Evolutionary conservation across 2,329 filamentous ascomycete species (phyloP), one percentile per base, ranked within the genome.

Genomic region (Verticillium zaregamsianum): DNA sequence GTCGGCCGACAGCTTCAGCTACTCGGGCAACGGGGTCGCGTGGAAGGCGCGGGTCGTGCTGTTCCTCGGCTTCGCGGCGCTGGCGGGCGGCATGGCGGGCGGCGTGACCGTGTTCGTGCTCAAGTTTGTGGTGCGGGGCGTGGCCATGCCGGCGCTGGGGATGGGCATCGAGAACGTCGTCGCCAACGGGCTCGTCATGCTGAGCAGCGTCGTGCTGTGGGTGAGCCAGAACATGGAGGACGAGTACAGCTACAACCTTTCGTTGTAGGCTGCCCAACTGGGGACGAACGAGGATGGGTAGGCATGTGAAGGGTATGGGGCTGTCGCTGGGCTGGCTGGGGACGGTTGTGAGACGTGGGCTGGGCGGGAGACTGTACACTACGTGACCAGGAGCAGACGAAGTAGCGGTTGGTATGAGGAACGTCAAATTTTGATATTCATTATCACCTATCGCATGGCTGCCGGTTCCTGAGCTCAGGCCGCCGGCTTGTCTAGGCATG

Each of bases 191-290:
- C 76, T 88, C 39, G 86, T 89, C 60, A 86, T 86, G 59, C 71
- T 87, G 61, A 86, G 85, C 74, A 84, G 83, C 25, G 86, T 88
- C 57, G 82, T 89, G 63, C 80, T 90, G 52, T 90, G 87, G 87
- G 75, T 90, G 61, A 87, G 83, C 75, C 87, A 90, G 79, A 90
- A 90, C 69, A 89, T 90, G 84, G 87, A 90, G 77, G 87, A 89
- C 69, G 87, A 90, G 74, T 90, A 89, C 68, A 82, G 86, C 56
- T 90, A 90, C 74, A 89, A 88, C 73, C 74, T 90, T 67, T 81
- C 86, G 63, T 78, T 90, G 65, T 88, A 73, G 76, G 61, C 54
- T 32, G 15, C 32, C 28, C 6, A n/a, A 5, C 20, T 14, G 49
- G 49, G 3, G n/a, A 54, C n/a, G 23, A 14, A 54, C 25, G 49